Conservation (phyloP, 192 early-diverging fungal species). For the Coemansia umbellata region DNA sequence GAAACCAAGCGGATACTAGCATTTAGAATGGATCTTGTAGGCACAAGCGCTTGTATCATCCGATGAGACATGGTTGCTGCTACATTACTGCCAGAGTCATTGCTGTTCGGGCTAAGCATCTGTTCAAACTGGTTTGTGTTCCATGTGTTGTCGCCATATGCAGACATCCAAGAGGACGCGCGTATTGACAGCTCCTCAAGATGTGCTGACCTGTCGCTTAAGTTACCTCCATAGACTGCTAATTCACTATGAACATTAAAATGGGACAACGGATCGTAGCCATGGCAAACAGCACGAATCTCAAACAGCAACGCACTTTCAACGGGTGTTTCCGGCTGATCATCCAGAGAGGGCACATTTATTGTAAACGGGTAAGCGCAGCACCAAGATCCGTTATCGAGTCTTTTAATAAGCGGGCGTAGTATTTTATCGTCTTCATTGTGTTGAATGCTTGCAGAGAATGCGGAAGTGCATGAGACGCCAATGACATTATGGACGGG, state of each 20-base stretch:
- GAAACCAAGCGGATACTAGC: conserved; percentile 11
- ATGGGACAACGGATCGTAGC: not conserved
- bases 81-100: not conserved
- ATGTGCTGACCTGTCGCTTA: conserved; percentile 16
- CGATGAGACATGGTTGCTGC: not conserved
- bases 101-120: not conserved
- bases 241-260: not conserved
- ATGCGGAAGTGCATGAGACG: conserved; percentile 6
- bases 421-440: not conserved
- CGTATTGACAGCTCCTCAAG: conserved; percentile 37
- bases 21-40: conserved; percentile 18
- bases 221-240: not conserved
- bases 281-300: conserved; percentile 20
- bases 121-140: not conserved
- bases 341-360: conserved; percentile 1
- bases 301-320: conserved; percentile 33
- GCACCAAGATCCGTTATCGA: conserved; percentile 26
- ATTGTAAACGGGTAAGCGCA: conserved; percentile 34
- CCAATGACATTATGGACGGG: conserved; percentile 4
- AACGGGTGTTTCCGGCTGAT: not conserved
- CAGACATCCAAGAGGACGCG: conserved; percentile 20
- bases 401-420: not conserved
- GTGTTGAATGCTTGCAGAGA: not conserved
- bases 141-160: not conserved
- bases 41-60: conserved; percentile 34